A percentile compares a stretch with the other conserved stretches of the same genome.
These are phyloP conservation scores for Dimocarpus longan DNA, from an alignment of 345 rosid species.

Conservation along the genomic window DNA sequence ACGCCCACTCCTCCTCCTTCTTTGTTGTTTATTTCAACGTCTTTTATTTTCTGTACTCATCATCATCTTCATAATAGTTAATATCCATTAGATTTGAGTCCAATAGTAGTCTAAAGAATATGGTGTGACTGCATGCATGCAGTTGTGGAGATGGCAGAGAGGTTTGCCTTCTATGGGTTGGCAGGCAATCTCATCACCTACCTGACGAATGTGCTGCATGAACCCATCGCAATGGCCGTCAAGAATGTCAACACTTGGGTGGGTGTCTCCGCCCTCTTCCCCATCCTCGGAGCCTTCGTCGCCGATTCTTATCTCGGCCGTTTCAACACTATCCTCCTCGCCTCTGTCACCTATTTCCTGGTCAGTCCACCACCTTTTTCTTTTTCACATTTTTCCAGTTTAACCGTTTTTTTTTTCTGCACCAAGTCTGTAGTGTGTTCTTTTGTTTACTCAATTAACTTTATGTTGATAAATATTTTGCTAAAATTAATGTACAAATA, in stretches of 20 bases:
- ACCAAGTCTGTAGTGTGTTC: too few species aligned
- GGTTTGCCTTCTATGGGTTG: slow-evolving; percentile 87
- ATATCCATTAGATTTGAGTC: too few species aligned
- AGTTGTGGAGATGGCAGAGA: slow-evolving; percentile 84
- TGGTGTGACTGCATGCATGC: not conserved
- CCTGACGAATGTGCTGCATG: slow-evolving; percentile 66
- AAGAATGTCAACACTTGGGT: slow-evolving; percentile 79
- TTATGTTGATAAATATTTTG: too few species aligned
- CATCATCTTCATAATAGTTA: not conserved
- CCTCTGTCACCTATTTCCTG: slow-evolving; percentile 60
- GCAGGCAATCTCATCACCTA: slow-evolving; percentile 74
- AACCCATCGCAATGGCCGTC: slow-evolving; percentile 61
- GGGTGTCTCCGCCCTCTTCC: slow-evolving; percentile 80
- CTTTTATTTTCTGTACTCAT: too few species aligned
- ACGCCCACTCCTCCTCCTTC: not conserved
- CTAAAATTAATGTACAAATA: too few species aligned
- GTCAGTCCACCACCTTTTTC: slow-evolving; percentile 27
- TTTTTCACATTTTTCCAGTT: not conserved
- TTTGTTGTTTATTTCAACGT: too few species aligned
- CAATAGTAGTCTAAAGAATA: too few species aligned
- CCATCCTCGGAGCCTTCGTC: slow-evolving; percentile 67
- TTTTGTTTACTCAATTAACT: too few species aligned
- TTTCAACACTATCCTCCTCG: slow-evolving; percentile 71
- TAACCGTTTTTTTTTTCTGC: too few species aligned
- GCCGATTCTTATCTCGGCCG: slow-evolving; percentile 94